Evolutionary conservation across 805 yeast genomes (phyloP).

Genomic region (Hanseniaspora osmophila): DNA sequence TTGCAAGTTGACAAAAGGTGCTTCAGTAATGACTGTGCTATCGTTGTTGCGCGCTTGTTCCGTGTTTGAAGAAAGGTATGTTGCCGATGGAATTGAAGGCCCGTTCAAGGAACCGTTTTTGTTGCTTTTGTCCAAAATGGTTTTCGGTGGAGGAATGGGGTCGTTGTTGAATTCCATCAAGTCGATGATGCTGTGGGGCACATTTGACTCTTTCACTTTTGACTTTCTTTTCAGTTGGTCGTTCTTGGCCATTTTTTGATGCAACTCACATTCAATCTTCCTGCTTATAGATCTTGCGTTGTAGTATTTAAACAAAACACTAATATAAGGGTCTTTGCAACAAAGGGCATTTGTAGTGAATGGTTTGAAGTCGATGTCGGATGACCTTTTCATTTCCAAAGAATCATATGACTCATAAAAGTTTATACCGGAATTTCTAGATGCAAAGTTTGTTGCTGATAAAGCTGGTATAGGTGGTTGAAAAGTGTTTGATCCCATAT

Average conservation of each 20-base stretch:
- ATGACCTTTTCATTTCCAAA: conserved; percentile 6
- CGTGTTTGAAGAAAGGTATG: neutral
- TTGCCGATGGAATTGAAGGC: neutral
- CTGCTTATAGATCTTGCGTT: conserved; percentile 4
- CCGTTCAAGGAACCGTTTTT: neutral
- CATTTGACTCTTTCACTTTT: conserved; percentile 3
- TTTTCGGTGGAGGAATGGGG: conserved; percentile 3
- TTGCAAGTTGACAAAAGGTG: no score
- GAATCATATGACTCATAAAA: conserved; percentile 2
- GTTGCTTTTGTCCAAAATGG: conserved; percentile 4
- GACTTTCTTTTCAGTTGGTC: conserved; percentile 2
- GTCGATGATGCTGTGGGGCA: conserved; percentile 4
- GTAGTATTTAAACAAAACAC: conserved; percentile 4
- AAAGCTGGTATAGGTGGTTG: no score
- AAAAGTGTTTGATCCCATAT: no score
- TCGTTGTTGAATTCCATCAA: conserved; percentile 6
- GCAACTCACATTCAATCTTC: conserved; percentile 2
- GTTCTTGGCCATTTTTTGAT: conserved; percentile 1
- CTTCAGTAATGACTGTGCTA: no score
- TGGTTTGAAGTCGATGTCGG: conserved; percentile 4
- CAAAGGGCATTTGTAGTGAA: conserved; percentile 2
- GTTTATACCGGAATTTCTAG: neutral
- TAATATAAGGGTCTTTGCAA: conserved; percentile 2
- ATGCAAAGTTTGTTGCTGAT: no score
- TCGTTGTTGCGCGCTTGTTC: no score